Evolutionary conservation across 179 eudicot genomes (phyloP).

Genomic region (Gypsophila paniculata): DNA sequence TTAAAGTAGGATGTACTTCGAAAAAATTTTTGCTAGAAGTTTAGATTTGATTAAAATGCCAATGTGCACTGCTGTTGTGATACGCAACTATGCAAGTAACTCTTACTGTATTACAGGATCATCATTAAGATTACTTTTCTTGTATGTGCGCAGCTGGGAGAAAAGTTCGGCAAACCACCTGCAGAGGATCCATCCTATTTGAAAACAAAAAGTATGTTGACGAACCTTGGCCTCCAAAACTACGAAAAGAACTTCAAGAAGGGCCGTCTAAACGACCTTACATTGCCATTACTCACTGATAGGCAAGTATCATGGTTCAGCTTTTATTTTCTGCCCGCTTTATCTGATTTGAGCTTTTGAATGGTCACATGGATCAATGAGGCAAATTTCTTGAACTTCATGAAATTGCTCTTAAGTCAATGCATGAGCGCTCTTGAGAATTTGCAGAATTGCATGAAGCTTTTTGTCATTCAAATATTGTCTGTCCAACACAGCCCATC

Average conservation of each 20-base stretch:
- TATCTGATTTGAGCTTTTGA: background rate
- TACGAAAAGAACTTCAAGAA: slow-evolving; percentile 90
- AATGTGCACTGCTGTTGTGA: background rate
- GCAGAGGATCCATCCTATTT: slow-evolving; percentile 59
- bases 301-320: slow-evolving; percentile 45
- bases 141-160: slow-evolving; percentile 56
- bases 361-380: background rate
- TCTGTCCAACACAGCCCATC: background rate
- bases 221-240: slow-evolving; percentile 69
- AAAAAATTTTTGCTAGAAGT: too few relatives aligned
- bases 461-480: background rate
- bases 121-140: slow-evolving; percentile 2
- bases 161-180: slow-evolving; percentile 66
- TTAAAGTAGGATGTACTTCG: too few relatives aligned
- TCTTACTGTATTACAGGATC: background rate
- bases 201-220: slow-evolving; percentile 67
- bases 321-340: background rate
- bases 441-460: background rate
- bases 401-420: background rate
- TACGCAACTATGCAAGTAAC: background rate
- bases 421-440: background rate
- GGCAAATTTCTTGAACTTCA: too few relatives aligned
- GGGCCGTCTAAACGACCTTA: slow-evolving; percentile 74
- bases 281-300: slow-evolving; percentile 81
- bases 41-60: background rate